These are phyloP conservation scores for Talaromyces sp. DNA, from an alignment of 2,329 filamentous ascomycete genomes.

Conservation along the genomic window DNA sequence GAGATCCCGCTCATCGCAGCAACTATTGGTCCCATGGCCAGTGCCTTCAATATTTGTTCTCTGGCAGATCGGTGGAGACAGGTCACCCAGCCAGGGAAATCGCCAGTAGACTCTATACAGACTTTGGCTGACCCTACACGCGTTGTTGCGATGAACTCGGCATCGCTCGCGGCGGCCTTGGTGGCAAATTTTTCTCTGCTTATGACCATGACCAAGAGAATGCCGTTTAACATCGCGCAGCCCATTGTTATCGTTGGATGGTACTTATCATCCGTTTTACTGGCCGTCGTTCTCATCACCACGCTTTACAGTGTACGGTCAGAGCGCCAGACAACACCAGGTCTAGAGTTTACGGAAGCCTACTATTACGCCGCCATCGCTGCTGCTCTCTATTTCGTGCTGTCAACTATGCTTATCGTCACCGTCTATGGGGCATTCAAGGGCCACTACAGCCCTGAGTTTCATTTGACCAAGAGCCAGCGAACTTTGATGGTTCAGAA, in stretches of 20 bases:
- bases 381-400: constrained; percentile 52
- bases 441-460: constrained; percentile 53
- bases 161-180: constrained; percentile 53
- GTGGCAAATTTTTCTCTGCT: constrained; percentile 52
- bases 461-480: constrained; percentile 53
- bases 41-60: constrained; percentile 52
- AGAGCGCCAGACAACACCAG: constrained; percentile 31
- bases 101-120: not conserved
- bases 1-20: constrained; percentile 54
- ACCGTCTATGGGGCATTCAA: constrained; percentile 53
- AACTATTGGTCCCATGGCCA: constrained; percentile 54
- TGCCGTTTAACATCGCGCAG: constrained; percentile 54
- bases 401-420: constrained; percentile 51
- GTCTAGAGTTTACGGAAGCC: constrained; percentile 47
- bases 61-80: constrained; percentile 55
- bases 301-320: constrained; percentile 38
- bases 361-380: constrained; percentile 60
- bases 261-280: constrained; percentile 49
- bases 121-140: constrained; percentile 14
- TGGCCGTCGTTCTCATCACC: constrained; percentile 50
- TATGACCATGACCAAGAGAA: constrained; percentile 55
- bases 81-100: constrained; percentile 41
- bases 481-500: constrained; percentile 48
- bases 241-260: constrained; percentile 60
- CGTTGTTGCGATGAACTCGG: constrained; percentile 51